Evolutionary conservation across 306 rosid species (phyloP).

Genomic region (Casuarina cunninghamiana): DNA sequence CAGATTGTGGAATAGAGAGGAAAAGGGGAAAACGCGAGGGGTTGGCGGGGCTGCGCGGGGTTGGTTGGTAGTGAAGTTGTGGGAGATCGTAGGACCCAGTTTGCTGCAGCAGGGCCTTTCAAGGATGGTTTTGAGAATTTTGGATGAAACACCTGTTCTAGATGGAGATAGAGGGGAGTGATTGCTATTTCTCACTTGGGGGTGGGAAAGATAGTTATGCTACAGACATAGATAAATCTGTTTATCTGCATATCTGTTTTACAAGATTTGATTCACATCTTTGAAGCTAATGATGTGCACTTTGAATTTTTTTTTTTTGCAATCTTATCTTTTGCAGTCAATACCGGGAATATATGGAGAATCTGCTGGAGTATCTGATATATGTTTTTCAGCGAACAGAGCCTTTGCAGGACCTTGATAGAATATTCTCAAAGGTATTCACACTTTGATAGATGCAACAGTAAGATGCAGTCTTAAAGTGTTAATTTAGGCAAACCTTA

Average conservation of each 20-base stretch:
- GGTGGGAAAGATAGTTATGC: background rate
- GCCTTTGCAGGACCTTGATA: conserved; percentile 92
- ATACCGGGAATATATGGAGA: conserved; percentile 74
- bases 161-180: background rate
- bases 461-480: background rate
- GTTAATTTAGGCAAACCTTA: background rate
- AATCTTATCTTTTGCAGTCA: conserved; percentile 53
- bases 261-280: background rate
- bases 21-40: background rate
- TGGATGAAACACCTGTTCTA: background rate
- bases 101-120: background rate
- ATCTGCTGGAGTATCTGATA: conserved; percentile 68
- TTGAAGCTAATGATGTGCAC: background rate
- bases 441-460: background rate
- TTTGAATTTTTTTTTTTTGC: background rate
- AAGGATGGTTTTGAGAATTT: background rate
- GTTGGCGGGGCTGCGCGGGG: no score
- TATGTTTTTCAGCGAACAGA: conserved; percentile 90
- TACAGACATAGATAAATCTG: background rate
- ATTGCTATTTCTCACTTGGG: background rate
- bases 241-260: background rate
- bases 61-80: background rate
- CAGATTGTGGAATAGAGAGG: background rate
- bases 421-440: conserved; percentile 78
- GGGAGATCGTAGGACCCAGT: background rate